A percentile compares a stretch with the other conserved stretches of the same genome.
Conservation (phyloP, 768 basidiomycete genomes). For the Leccinum rimulosum region DNA sequence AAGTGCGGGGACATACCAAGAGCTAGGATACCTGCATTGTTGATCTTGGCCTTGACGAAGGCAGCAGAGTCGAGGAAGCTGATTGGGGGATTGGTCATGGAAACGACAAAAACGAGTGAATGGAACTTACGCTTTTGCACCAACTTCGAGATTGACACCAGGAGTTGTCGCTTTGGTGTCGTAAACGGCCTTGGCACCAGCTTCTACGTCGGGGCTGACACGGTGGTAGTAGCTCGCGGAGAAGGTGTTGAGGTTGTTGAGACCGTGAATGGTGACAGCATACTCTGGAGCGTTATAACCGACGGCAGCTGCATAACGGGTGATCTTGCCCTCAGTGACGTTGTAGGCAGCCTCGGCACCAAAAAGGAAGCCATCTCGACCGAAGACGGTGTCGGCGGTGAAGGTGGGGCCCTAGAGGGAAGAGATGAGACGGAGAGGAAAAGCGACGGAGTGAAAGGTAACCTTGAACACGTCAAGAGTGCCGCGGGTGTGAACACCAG, state of each 20-base stretch:
- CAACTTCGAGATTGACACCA: constrained; percentile 90
- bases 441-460: constrained; percentile 8
- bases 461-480: constrained; percentile 94
- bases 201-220: constrained; percentile 87
- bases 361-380: constrained; percentile 95
- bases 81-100: not conserved
- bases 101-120: not conserved
- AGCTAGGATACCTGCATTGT: constrained; percentile 89
- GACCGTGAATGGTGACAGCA: constrained; percentile 89
- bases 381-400: constrained; percentile 92
- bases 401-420: constrained; percentile 83
- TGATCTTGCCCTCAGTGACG: constrained; percentile 88
- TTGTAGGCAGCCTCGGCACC: constrained; percentile 98
- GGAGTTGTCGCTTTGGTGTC: constrained; percentile 88
- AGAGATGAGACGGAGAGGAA: not conserved
- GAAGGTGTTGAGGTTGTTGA: constrained; percentile 93
- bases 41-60: constrained; percentile 98
- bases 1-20: constrained; percentile 51
- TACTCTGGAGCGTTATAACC: constrained; percentile 98
- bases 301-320: constrained; percentile 86
- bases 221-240: constrained; percentile 98
- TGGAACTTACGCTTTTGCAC: constrained; percentile 81
- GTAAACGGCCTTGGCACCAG: constrained; percentile 94
- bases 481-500: constrained; percentile 89
- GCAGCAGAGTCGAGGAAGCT: constrained; percentile 85